Conservation (phyloP, 78 protist genomes). For the Dictyostelium capitatum region DNA sequence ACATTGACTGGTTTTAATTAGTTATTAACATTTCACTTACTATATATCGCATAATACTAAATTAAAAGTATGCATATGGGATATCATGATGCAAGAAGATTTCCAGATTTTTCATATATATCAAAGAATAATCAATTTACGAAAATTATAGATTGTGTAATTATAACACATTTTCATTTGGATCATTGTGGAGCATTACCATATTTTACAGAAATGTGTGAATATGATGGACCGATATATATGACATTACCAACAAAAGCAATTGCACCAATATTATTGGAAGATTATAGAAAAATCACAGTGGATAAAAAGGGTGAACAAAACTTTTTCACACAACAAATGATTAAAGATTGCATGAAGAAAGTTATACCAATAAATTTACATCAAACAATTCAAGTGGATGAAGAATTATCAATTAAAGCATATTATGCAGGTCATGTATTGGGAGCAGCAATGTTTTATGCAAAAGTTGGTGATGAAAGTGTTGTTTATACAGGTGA, state of each 20-base stretch:
- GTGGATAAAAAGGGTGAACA: conserved; percentile 88
- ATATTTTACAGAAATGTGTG: conserved; percentile 93
- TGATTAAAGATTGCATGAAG: conserved; percentile 93
- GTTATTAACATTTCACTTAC: too few species aligned
- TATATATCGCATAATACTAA: too few species aligned
- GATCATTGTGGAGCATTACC: conserved; percentile 99
- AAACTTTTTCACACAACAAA: conserved; percentile 90
- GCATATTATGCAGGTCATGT: conserved; percentile 98
- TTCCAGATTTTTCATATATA: conserved; percentile 96
- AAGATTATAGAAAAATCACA: conserved; percentile 91
- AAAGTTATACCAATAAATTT: conserved; percentile 89
- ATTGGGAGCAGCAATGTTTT: conserved; percentile 98
- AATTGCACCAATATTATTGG: conserved; percentile 95
- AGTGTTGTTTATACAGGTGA: conserved; percentile 98
- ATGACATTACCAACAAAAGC: conserved; percentile 98
- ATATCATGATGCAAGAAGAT: conserved; percentile 94
- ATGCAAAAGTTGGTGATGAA: conserved; percentile 89
- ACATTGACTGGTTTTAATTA: too few species aligned
- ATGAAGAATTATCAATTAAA: conserved; percentile 89
- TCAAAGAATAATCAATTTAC: conserved; percentile 81
- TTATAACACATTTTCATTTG: conserved; percentile 95
- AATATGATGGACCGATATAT: conserved; percentile 96
- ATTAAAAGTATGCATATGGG: conserved; percentile 99
- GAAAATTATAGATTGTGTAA: conserved; percentile 77
- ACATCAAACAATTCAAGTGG: conserved; percentile 91